Base-by-base conservation (phyloP, 306 rosid genomes). In the Arachis hypogaea region DNA sequence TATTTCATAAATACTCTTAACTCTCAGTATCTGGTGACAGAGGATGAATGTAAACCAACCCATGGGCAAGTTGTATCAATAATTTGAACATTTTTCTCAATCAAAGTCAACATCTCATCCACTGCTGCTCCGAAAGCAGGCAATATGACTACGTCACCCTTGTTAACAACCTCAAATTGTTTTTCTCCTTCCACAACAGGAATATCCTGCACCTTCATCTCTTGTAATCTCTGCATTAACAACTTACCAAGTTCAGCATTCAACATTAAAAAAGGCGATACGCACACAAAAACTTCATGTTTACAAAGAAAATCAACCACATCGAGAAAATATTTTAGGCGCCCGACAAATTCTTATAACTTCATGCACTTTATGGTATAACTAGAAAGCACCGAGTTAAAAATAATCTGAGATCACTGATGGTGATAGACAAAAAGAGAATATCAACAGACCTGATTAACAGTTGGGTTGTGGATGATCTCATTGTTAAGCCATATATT, bases 21-120 rank as follows among this genome's bases (percentile, higher is more conserved):
- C 46, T 69, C 78, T 77, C 70, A 81, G 69, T 40, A 72, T 78
- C 7, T 38, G 43, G 52, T 10, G 56, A 78, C 56, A 63, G 64
- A 56, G n/a, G 80, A 22, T 47, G 40, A 65, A 58, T 2, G 18
- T 7, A 46, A 46, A 52, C 44, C 57, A 7, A 95, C 99, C 99
- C 99, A 92, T 6, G 99, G 98, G 67, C 99, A 95, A 81, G 98
- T 92, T 59, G 99, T 95, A 79, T 95, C 99, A 74, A 95, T 97
- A 42, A 95, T 90, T 77, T 92, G 98, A 68, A 92, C 96, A 59
- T 83, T 81, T 78, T 86, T 90, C 42, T 88, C 93, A 68, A 84
- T 90, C 84, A 95, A 82, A 66, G 81, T 56, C 87, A 92, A 77
- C 99, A 95, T 92, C 84, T 95, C 99, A 63, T 95, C 99, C 68